phyloP scores from a whole-genome alignment of 2,329 filamentous ascomycete genomes.

The Calonectria henricotiae region DNA sequence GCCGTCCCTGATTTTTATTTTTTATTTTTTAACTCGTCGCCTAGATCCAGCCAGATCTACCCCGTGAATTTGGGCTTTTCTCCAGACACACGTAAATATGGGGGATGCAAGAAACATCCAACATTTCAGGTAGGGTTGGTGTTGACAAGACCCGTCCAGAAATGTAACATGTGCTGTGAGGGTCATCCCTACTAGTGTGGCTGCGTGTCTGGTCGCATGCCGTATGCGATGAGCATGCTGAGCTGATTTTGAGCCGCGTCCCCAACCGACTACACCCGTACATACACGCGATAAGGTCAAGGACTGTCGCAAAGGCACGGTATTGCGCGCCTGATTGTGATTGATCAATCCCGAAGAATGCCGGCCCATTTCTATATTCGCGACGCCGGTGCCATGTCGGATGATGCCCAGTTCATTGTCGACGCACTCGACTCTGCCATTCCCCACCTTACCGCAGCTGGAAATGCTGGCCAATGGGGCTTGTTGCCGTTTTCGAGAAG shows the following conservation, averaged over 20 bases:
- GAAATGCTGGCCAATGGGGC: slow-evolving; percentile 54
- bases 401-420: slow-evolving; percentile 54
- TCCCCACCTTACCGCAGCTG: slow-evolving; percentile 50
- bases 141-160: slow-evolving; percentile 34
- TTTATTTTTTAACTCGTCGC: not conserved
- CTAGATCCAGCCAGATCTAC: slow-evolving; percentile 33
- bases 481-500: slow-evolving; percentile 48
- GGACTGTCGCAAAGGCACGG: slow-evolving; percentile 15
- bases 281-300: slow-evolving; percentile 40
- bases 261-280: slow-evolving; percentile 29
- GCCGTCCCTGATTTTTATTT: slow-evolving; percentile 25
- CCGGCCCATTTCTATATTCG: slow-evolving; percentile 48
- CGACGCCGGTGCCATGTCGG: slow-evolving; percentile 42
- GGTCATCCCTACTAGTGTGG: slow-evolving; percentile 48
- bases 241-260: slow-evolving; percentile 39
- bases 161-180: slow-evolving; percentile 41
- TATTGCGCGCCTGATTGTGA: slow-evolving; percentile 21
- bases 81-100: slow-evolving; percentile 29
- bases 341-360: slow-evolving; percentile 41
- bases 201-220: slow-evolving; percentile 35
- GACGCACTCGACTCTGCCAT: slow-evolving; percentile 54
- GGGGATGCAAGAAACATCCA: slow-evolving; percentile 22
- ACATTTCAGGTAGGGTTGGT: slow-evolving; percentile 16
- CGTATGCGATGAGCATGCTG: slow-evolving; percentile 39
- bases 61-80: slow-evolving; percentile 33